Base-by-base conservation (phyloP, 2,329 filamentous ascomycete species). In the Didymosphaeria variabile region DNA sequence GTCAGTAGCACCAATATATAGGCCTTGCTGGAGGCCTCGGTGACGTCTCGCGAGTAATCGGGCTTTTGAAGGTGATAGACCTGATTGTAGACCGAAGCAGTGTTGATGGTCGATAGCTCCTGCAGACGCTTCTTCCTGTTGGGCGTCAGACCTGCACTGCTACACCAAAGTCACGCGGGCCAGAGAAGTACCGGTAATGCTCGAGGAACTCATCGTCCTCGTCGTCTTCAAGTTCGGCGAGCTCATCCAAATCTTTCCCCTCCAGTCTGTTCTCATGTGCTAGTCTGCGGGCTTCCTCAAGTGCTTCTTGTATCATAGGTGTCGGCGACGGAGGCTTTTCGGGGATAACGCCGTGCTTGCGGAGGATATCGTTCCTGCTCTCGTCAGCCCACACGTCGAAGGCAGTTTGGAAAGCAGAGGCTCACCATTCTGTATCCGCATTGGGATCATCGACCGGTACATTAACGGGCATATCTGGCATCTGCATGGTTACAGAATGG, bases 271-370 rank as follows among this genome's bases (percentile, higher is more conserved):
- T 97, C 76, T 97, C 94, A 73, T 98, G 90, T 31, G 94, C 94
- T 64, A 96, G 84, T 70, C 89, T 85, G 60, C 91, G 88, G 13
- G 92, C 95, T 81, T 97, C 92, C 21, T 90, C 79, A 50, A 99
- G 87, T 4, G 95, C 95, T 83, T 98, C 94, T 81, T 99, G 91
- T 72, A 99, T 97, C 82, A 97, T 90, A 7, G 94, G 93, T 2
- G 95, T 97, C 2, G 95, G 95, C 49, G 94, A 97, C 3, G 94
- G 93, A 0, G 94, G 93, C 77, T 97, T 98, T 78, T 98, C 94
- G n/a, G 95, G 95, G 64, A 99, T 98, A 68, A 99, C 86, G 67
- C 93, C 93, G 83, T 99, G 93, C 79, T 97, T 96, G 70, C 95
- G 92, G 60, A 99, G 89, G 74, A 99, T 99, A 70, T 99, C 95